Evolutionary conservation across 495 filamentous ascomycete genomes (phyloP), one percentile per base, ranked within the genome.

Genomic region (Darksidea phi): DNA sequence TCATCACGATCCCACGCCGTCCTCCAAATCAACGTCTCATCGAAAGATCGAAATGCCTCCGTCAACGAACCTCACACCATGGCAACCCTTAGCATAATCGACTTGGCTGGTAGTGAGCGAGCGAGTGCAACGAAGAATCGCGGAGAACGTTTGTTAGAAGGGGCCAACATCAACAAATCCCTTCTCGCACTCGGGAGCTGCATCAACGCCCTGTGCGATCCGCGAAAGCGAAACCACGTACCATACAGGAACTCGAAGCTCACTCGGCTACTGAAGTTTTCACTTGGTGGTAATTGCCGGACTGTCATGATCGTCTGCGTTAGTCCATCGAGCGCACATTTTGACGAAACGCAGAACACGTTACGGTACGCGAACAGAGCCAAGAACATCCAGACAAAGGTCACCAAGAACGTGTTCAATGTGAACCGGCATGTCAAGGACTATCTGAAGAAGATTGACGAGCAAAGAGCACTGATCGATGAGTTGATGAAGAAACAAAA

Each of bases 241-340:
- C 94, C 94, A 1, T 99, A 99, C 76, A 84, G 94, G 58, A 97
- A 99, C 75, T 97, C 92, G 32, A 99, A 97, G 69, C 85, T 99
- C 48, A 99, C 94, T 1, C 88, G 94, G 42, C 78, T 99, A 0
- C 83, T 99, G 24, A 99, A 99, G 65, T 99, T 99, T 76, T 95
- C 91, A 1, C 81, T 99, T 1, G 94, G 94, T 45, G 94, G 94
- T 1, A 99, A 99, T 71, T 99, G 94, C 78, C 92, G 89, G 77
- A 99, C 94, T 11, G 94, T 99, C 67, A 99, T 99, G 94, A 99
- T 99, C 68, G 94, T 99, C 32, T 99, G 94, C 69, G 91, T 97
- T 51, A 96, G 91, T 68, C 94, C 94, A 13, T 96, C 91, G 7
- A 97, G 94, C 71, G 86, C 88, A 41, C 94, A 99, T 74, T 99